Evolutionary conservation across 1,139 yeast genomes (phyloP).

Genomic region (Hemisphaericaspora xylanilytica): DNA sequence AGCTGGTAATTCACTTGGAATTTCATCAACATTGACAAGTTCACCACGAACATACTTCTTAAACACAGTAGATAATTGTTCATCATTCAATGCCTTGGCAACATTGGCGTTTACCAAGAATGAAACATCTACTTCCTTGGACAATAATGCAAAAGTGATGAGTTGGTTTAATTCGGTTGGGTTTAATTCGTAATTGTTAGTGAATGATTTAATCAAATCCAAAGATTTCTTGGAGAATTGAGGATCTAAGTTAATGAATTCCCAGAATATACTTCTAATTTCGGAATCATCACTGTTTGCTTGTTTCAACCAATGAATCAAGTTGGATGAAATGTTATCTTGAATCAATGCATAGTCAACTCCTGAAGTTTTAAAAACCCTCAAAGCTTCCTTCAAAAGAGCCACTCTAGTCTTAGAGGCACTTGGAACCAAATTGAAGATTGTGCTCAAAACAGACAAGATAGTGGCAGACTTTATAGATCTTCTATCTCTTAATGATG

Average conservation of each 20-base stretch:
- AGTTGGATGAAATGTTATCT: constrained; percentile 36
- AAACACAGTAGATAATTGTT: constrained; percentile 30
- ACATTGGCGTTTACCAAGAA: constrained; percentile 45
- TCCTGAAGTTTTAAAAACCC: constrained; percentile 30
- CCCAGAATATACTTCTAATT: constrained; percentile 37
- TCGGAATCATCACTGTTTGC: constrained; percentile 30
- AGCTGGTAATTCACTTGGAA: constrained; percentile 19
- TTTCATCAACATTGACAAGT: constrained; percentile 15
- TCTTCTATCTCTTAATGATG: constrained; percentile 48
- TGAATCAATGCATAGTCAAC: constrained; percentile 37
- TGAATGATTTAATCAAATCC: constrained; percentile 35
- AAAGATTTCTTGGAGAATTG: constrained; percentile 31
- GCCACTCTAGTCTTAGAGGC: constrained; percentile 32
- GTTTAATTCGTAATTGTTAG: constrained; percentile 24
- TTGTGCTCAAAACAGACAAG: constrained; percentile 41
- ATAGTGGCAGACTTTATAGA: constrained; percentile 44
- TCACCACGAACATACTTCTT: constrained; percentile 38
- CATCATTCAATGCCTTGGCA: constrained; percentile 28
- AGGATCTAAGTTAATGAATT: constrained; percentile 37
- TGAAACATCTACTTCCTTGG: constrained; percentile 45
- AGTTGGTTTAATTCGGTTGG: constrained; percentile 33
- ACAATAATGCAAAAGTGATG: constrained; percentile 37
- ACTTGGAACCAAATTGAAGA: constrained; percentile 44
- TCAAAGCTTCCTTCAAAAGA: constrained; percentile 34
- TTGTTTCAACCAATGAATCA: constrained; percentile 36